Percentiles rank a stretch among this genome's conserved stretches.
Conservation (phyloP, 352 stramenopile genomes). For the Globisporangium viniferum region DNA sequence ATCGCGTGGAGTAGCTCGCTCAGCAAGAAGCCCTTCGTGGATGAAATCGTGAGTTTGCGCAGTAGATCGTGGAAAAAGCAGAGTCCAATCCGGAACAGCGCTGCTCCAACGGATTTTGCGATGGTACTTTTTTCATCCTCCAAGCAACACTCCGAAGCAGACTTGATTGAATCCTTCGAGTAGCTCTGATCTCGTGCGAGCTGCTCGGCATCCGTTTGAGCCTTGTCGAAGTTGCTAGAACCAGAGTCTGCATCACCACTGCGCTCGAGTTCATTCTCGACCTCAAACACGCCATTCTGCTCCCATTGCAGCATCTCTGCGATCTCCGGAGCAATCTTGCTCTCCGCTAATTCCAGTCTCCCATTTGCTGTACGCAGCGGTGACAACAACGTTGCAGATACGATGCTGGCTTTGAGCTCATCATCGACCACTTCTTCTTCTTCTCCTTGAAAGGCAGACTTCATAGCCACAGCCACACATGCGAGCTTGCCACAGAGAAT, state of each 20-base stretch:
- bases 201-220: neutral
- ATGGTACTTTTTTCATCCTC: conserved; percentile 11
- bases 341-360: neutral
- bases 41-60: conserved; percentile 46
- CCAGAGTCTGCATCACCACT: neutral
- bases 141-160: conserved; percentile 2
- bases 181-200: neutral
- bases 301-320: conserved; percentile 44
- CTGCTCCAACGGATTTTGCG: conserved; percentile 13
- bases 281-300: conserved; percentile 41
- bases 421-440: neutral
- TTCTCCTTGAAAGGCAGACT: neutral
- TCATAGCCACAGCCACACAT: conserved; percentile 1
- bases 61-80: conserved; percentile 52
- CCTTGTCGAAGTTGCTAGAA: neutral
- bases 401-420: neutral
- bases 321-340: neutral
- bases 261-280: conserved; percentile 41
- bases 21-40: conserved; percentile 37
- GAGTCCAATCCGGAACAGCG: conserved; percentile 30
- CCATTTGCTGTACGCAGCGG: neutral
- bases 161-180: neutral
- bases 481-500: conserved; percentile 46
- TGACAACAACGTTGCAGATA: conserved; percentile 3
- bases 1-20: conserved; percentile 22